phyloP scores from a whole-genome alignment of 1,284 basidiomycete species.

The Bjerkandera adusta region DNA sequence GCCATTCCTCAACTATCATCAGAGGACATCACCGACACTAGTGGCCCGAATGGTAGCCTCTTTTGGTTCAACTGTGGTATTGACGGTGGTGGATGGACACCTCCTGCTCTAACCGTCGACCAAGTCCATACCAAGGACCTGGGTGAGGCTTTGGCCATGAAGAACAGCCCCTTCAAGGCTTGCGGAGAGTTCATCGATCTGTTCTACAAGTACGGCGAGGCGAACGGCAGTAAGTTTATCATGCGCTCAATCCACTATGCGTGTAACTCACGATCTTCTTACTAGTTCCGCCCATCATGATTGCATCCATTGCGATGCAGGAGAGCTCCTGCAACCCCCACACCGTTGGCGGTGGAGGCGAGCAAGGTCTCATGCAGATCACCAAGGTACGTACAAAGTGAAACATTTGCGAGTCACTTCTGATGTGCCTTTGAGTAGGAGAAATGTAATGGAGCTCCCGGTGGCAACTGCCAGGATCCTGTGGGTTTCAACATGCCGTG shows the following conservation, averaged over 20 bases:
- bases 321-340: slow-evolving; percentile 71
- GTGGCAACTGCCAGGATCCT: slow-evolving; percentile 63
- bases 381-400: slow-evolving; percentile 36
- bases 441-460: slow-evolving; percentile 71
- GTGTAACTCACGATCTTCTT: neutral
- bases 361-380: slow-evolving; percentile 87
- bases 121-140: slow-evolving; percentile 57
- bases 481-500: slow-evolving; percentile 35
- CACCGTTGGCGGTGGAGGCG: slow-evolving; percentile 75
- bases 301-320: slow-evolving; percentile 86
- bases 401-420: neutral
- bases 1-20: neutral
- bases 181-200: slow-evolving; percentile 55
- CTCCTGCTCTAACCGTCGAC: slow-evolving; percentile 52
- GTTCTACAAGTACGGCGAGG: slow-evolving; percentile 63
- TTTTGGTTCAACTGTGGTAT: slow-evolving; percentile 83
- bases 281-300: slow-evolving; percentile 65
- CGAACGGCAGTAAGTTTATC: slow-evolving; percentile 43
- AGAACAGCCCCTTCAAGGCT: slow-evolving; percentile 57
- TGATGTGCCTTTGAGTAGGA: slow-evolving; percentile 34
- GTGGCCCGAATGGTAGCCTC: slow-evolving; percentile 73
- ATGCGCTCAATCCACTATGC: neutral
- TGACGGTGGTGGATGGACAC: slow-evolving; percentile 56
- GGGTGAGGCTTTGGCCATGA: slow-evolving; percentile 43
- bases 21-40: slow-evolving; percentile 48